phyloP scores from a whole-genome alignment of 306 rosid genomes.

The Casuarina cunninghamiana region DNA sequence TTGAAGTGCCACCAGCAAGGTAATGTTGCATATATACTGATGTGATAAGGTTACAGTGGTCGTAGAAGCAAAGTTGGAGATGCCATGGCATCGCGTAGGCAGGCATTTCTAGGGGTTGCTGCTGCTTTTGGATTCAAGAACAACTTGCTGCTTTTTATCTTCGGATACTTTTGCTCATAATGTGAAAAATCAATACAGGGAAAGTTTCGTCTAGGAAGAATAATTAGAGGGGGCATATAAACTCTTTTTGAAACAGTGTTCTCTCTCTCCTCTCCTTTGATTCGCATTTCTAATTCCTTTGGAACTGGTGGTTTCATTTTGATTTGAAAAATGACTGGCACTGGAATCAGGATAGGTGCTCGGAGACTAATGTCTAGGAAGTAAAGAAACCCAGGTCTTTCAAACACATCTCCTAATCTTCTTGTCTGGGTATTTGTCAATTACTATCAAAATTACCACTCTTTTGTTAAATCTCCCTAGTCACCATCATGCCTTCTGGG shows the following conservation, averaged over 20 bases:
- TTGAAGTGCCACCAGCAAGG: too few species aligned
- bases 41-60: too few species aligned
- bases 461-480: too few species aligned
- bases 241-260: not conserved
- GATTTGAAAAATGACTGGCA: not conserved
- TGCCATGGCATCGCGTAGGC: too few species aligned
- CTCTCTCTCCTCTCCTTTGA: not conserved
- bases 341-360: not conserved
- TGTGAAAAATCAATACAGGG: slow-evolving; percentile 36
- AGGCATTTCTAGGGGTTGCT: too few species aligned
- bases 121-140: not conserved
- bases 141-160: not conserved
- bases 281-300: not conserved
- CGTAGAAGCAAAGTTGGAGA: too few species aligned
- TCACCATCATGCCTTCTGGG: too few species aligned
- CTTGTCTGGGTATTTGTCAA: too few species aligned
- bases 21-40: too few species aligned
- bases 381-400: not conserved
- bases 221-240: slow-evolving; percentile 24
- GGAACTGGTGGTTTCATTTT: too few species aligned
- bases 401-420: too few species aligned
- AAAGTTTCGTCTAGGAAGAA: slow-evolving; percentile 28
- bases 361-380: not conserved
- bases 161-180: not conserved
- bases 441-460: too few species aligned